phyloP scores from a whole-genome alignment of 495 filamentous ascomycete species.

The Ascodesmis nigricans region DNA sequence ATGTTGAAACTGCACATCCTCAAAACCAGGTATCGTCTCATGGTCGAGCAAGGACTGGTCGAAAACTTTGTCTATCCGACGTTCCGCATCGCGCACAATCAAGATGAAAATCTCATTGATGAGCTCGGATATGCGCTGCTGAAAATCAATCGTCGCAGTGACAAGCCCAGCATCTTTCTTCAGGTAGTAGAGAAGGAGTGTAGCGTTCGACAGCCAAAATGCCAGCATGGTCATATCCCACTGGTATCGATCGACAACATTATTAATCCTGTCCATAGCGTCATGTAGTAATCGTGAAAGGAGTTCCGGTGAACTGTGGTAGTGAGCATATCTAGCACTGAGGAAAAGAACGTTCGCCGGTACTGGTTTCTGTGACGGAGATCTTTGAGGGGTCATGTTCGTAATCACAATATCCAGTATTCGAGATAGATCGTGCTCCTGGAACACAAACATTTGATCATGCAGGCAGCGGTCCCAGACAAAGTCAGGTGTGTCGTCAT shows the following conservation, averaged over 20 bases:
- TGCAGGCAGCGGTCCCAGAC: conserved; percentile 91
- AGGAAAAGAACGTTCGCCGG: conserved; percentile 94
- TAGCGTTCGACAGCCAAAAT: conserved; percentile 98
- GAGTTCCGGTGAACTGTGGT: conserved; percentile 75
- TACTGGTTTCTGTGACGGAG: conserved; percentile 88
- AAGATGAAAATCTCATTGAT: conserved; percentile 98
- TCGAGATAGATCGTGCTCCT: conserved; percentile 69
- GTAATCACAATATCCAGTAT: conserved; percentile 94
- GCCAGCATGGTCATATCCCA: conserved; percentile 99
- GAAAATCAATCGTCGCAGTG: conserved; percentile 67
- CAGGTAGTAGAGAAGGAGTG: conserved; percentile 79
- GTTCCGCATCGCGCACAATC: conserved; percentile 95
- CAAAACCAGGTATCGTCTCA: conserved; percentile 93
- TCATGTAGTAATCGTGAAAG: conserved; percentile 56
- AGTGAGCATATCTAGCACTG: conserved; percentile 86
- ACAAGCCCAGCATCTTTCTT: conserved; percentile 79
- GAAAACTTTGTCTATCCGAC: conserved; percentile 86
- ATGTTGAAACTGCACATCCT: conserved; percentile 87
- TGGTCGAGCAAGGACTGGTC: conserved; percentile 89
- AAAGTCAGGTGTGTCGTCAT: conserved; percentile 82
- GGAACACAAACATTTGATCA: conserved; percentile 99
- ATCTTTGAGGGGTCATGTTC: conserved; percentile 91
- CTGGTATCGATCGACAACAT: conserved; percentile 78
- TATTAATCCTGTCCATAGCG: conserved; percentile 90
- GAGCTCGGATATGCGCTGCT: conserved; percentile 78